Evolutionary conservation across 495 filamentous ascomycete genomes (phyloP), one percentile per base, ranked within the genome.

Genomic region (Penicillium herquei): DNA sequence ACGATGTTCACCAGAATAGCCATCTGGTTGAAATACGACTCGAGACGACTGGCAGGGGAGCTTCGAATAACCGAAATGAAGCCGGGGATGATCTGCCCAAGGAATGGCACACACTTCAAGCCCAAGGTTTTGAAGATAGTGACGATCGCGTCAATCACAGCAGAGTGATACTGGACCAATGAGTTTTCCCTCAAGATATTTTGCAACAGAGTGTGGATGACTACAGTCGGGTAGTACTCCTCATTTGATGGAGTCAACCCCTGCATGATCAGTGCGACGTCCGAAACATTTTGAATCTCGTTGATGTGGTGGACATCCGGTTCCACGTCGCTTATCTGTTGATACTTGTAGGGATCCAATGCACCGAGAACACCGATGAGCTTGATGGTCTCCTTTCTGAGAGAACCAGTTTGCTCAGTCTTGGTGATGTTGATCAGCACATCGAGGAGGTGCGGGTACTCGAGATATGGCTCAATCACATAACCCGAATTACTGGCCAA

Each of bases 81-180:
- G 0, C 89, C 95, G 3, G 94, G 95, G 49, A 99, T 88, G 44
- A 99, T 96, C 43, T 92, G 88, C 47, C 86, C 86, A 6, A 99
- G 81, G 68, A 96, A 98, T 3, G 90, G 87, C 32, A 99, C 92
- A 66, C 95, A 98, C 67, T 97, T 96, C 58, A 96, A 70, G 1
- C 94, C 94, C 49, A 98, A 76, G 7, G 95, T 97, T 61, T 93
- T 91, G 73, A 98, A 99, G 50, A 98, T 98, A 52, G 89, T 96
- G 83, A 99, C 97, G 58, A 99, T 93, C 1, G 95, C 93, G 69
- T 97, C 94, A 54, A 99, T 91, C n/a, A 98, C 94, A 8, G 87
- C 86, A 3, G 91, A 94, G 65, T 99, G 94, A 63, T 95, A 91
- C 59, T 93, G 87, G 6, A 84, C 80, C 43, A 98, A 73, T 2